These are phyloP conservation scores for Chlorella variabilis DNA, from an alignment of 163 green algal species.

Conservation along the genomic window DNA sequence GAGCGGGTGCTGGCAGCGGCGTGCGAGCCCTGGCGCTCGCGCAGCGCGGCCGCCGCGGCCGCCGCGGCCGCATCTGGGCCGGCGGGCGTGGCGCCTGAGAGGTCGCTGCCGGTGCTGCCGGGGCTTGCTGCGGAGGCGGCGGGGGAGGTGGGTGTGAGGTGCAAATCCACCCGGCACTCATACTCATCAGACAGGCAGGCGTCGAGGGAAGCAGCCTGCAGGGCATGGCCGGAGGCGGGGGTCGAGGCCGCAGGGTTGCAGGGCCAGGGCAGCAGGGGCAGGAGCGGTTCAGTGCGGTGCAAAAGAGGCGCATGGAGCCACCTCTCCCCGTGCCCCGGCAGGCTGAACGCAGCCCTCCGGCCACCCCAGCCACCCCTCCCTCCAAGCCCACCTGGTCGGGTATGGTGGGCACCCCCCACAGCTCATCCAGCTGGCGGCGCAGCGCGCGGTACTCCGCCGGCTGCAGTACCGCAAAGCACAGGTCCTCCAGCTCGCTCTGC, in stretches of 20 bases:
- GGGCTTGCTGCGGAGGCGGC: background rate
- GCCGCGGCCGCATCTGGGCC: slow-evolving; percentile 8
- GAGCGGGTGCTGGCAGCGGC: slow-evolving; percentile 18
- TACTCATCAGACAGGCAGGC: background rate
- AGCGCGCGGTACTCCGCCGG: slow-evolving; percentile 72
- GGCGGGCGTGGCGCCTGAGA: background rate
- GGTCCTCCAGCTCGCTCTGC: slow-evolving; percentile 89
- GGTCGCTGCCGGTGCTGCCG: background rate
- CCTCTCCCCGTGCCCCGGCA: too few relatives aligned
- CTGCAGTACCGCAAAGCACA: slow-evolving; percentile 88
- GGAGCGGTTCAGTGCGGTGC: too few relatives aligned
- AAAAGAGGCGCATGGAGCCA: too few relatives aligned
- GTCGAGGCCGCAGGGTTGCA: background rate
- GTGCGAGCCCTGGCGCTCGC: slow-evolving; percentile 5
- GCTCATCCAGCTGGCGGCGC: slow-evolving; percentile 67
- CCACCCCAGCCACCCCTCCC: too few relatives aligned
- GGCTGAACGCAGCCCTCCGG: too few relatives aligned
- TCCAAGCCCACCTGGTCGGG: slow-evolving; percentile 34
- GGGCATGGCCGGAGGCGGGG: background rate
- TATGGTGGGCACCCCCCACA: slow-evolving; percentile 62
- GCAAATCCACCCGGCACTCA: background rate
- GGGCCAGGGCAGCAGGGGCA: background rate
- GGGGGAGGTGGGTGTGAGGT: background rate
- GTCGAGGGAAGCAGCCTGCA: slow-evolving; percentile 31
- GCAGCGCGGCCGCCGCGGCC: background rate